Conservation (phyloP, 306 rosid species). For the Carpinus viminea region DNA sequence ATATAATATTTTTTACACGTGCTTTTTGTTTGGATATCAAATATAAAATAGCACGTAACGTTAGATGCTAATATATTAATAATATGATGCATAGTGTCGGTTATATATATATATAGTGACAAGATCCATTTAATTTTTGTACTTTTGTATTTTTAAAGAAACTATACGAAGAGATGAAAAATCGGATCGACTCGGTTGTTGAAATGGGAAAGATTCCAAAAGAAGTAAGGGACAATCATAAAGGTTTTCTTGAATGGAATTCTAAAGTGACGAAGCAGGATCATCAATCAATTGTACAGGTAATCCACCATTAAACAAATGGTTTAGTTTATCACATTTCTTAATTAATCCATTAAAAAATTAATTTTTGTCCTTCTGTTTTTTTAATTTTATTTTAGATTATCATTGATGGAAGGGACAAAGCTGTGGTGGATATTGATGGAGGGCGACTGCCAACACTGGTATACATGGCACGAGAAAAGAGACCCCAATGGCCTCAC, state of each 20-base stretch:
- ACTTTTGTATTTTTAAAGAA: constrained; percentile 30
- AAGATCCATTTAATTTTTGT: no score
- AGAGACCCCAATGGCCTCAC: constrained; percentile 59
- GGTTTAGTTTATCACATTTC: not conserved
- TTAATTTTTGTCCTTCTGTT: not conserved
- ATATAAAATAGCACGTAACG: no score
- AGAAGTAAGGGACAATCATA: constrained; percentile 34
- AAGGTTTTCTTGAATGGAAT: constrained; percentile 67
- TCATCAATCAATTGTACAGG: constrained; percentile 70
- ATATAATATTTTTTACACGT: no score
- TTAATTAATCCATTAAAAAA: not conserved
- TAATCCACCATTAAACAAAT: not conserved
- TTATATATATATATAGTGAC: no score
- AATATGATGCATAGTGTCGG: no score
- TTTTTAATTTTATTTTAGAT: constrained; percentile 30
- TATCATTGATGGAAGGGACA: constrained; percentile 55
- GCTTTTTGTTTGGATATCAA: no score
- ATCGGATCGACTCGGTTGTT: constrained; percentile 42
- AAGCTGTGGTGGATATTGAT: constrained; percentile 39
- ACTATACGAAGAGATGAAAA: constrained; percentile 66
- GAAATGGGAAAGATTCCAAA: constrained; percentile 43
- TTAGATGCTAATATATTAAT: no score
- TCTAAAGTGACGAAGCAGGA: constrained; percentile 46
- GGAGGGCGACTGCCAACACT: constrained; percentile 50
- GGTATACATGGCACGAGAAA: constrained; percentile 73